Conservation (phyloP, 1,139 yeast genomes). For the Pichia sp. region DNA sequence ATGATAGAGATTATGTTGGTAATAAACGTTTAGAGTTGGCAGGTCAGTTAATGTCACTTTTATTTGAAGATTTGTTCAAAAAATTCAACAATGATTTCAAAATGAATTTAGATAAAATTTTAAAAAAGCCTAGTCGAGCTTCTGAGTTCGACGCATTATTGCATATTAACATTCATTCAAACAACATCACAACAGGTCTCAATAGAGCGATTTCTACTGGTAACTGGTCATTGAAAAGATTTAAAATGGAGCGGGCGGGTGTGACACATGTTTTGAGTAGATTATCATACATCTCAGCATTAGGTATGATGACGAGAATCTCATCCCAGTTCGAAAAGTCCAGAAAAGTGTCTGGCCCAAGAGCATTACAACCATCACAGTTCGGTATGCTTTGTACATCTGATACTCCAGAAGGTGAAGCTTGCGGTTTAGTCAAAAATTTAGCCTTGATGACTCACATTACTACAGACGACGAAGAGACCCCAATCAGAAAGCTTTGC, state of each 20-base stretch:
- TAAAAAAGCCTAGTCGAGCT: slow-evolving; percentile 91
- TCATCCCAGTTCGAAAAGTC: slow-evolving; percentile 97
- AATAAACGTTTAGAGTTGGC: slow-evolving; percentile 95
- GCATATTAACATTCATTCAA: slow-evolving; percentile 84
- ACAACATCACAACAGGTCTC: slow-evolving; percentile 89
- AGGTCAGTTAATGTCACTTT: slow-evolving; percentile 90
- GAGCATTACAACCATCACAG: slow-evolving; percentile 98
- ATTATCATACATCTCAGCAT: slow-evolving; percentile 85
- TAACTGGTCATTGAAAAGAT: slow-evolving; percentile 96
- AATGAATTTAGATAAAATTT: slow-evolving; percentile 86
- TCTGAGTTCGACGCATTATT: slow-evolving; percentile 91
- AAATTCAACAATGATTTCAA: slow-evolving; percentile 93
- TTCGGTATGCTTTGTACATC: slow-evolving; percentile 99
- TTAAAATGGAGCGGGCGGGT: slow-evolving; percentile 99
- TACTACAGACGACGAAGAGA: slow-evolving; percentile 96
- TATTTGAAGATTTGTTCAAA: slow-evolving; percentile 94
- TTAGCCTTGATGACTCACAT: slow-evolving; percentile 97
- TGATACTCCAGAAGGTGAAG: slow-evolving; percentile 99
- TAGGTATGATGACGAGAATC: slow-evolving; percentile 99
- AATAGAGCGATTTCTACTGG: slow-evolving; percentile 98
- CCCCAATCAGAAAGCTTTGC: slow-evolving; percentile 74
- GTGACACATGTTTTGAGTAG: slow-evolving; percentile 94
- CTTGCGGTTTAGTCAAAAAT: slow-evolving; percentile 97
- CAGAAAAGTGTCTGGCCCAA: slow-evolving; percentile 96
- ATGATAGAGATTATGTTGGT: slow-evolving; percentile 98